These are phyloP conservation scores for Ogataea methanolica DNA, from an alignment of 805 yeast species.

Conservation along the genomic window DNA sequence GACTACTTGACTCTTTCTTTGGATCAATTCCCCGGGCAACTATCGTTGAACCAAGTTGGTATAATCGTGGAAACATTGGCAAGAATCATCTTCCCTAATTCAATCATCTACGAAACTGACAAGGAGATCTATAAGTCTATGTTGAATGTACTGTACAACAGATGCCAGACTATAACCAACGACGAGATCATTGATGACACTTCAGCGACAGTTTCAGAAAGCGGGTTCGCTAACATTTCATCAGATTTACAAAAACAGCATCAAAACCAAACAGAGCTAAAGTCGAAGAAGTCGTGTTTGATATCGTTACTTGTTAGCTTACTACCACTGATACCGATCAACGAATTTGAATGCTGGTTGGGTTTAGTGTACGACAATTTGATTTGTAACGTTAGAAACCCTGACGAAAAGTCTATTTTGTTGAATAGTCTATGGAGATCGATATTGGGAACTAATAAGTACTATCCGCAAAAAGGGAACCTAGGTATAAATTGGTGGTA, in stretches of 20 bases:
- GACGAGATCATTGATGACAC: not conserved
- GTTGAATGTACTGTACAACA: conserved; percentile 37
- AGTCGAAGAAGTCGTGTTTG: conserved; percentile 43
- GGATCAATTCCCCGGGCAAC: conserved; percentile 49
- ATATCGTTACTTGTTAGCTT: conserved; percentile 43
- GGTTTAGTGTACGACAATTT: conserved; percentile 34
- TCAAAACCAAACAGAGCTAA: conserved; percentile 10
- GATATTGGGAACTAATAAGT: conserved; percentile 44
- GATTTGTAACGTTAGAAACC: conserved; percentile 22
- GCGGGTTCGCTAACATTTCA: conserved; percentile 3
- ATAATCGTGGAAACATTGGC: conserved; percentile 57
- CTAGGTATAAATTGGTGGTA: conserved; percentile 65
- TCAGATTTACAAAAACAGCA: conserved; percentile 4
- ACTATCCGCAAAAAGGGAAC: conserved; percentile 52
- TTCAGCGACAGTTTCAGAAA: not conserved
- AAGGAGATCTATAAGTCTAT: conserved; percentile 30
- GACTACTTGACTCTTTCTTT: conserved; percentile 44
- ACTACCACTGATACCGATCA: conserved; percentile 47
- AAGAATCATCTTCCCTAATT: conserved; percentile 35
- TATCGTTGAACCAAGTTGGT: conserved; percentile 51
- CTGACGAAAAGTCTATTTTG: conserved; percentile 36
- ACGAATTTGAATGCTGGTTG: conserved; percentile 42
- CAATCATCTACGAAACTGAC: conserved; percentile 28
- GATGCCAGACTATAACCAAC: conserved; percentile 29
- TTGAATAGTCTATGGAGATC: conserved; percentile 45